Conservation (phyloP, 352 stramenopile species). For the Phytophthora colocasiae region DNA sequence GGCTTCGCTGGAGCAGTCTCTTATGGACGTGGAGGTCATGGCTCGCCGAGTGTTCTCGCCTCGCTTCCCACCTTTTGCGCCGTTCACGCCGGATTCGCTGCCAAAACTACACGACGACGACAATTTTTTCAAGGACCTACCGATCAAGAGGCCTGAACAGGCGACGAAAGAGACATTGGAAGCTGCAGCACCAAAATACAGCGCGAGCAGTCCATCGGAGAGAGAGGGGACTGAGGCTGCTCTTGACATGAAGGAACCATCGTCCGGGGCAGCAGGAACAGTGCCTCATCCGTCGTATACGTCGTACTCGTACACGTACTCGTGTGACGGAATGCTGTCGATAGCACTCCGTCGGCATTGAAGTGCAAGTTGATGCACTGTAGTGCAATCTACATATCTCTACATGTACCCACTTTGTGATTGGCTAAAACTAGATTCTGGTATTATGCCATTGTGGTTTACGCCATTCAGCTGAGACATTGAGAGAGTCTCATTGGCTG, state of each 20-base stretch:
- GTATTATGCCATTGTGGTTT: no score
- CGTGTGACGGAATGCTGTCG: no score
- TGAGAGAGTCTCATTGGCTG: no score
- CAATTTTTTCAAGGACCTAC: conserved; percentile 62
- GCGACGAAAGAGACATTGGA: conserved; percentile 20
- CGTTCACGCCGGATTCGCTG: conserved; percentile 28
- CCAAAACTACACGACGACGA: conserved; percentile 44
- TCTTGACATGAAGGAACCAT: conserved; percentile 28
- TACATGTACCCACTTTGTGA: no score
- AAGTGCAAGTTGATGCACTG: no score
- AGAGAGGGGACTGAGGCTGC: conserved; percentile 26
- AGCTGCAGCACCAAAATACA: conserved; percentile 14
- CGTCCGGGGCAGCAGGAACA: conserved; percentile 16
- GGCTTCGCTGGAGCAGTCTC: conserved; percentile 69
- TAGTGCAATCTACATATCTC: no score
- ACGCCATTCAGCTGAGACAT: no score
- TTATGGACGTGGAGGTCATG: conserved; percentile 65
- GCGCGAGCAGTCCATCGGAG: neutral
- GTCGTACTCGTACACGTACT: conserved; percentile 70
- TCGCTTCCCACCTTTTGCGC: conserved; percentile 38
- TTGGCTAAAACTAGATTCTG: no score
- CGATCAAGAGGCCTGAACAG: conserved; percentile 33
- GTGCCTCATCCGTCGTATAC: conserved; percentile 43
- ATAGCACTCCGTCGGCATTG: no score
- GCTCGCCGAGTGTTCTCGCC: conserved; percentile 40